Evolutionary conservation across 352 stramenopile species (phyloP), one percentile per base, ranked within the genome.

Genomic region (Pythium coloratum): DNA sequence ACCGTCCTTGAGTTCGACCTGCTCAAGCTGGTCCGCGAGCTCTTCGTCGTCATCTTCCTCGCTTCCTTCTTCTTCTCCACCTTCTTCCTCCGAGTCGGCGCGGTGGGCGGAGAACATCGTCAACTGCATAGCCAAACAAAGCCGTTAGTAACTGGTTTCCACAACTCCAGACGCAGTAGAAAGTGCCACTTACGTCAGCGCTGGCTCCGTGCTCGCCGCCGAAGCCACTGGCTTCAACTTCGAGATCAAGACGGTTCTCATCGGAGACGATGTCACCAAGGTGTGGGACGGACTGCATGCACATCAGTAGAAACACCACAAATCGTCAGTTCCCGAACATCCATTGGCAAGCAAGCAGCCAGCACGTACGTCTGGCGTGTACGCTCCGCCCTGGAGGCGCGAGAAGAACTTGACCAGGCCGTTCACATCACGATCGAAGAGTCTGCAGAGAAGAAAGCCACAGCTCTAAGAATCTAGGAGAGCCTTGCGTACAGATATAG

Each of bases 371-470:
- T 97, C 75, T 55, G 88, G 88, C 10, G 78, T 84, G 72, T 94
- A 96, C 20, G 88, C 82, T 36, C 85, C 88, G 51, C 84, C 82
- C 69, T 94, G 87, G 14, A 94, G 71, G 38, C 87, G 79, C 30
- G 88, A 96, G 60, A 98, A 99, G 75, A 98, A 99, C 66, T 98
- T 98, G 6, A 98, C 85, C 6, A 99, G 76, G n/a, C 96, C 96
- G 24, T 96, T 80, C 4, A 99, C 96, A 81, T 99, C 98, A 44
- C 97, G 79, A 70, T 98, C 77, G 67, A 98, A 98, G 18, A 97
- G 80, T 33, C 87, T 96, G 32, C 1, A 67, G 30, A 24, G 20
- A 24, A 24, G 20, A 24, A 24, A 24, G 20, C 20, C 20, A 24
- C 20, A 0, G 20, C 20, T 24, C 20, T 24, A 24, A 24, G 20